Conservation (phyloP, 805 yeast genomes). For the Teunomyces panamensis region DNA sequence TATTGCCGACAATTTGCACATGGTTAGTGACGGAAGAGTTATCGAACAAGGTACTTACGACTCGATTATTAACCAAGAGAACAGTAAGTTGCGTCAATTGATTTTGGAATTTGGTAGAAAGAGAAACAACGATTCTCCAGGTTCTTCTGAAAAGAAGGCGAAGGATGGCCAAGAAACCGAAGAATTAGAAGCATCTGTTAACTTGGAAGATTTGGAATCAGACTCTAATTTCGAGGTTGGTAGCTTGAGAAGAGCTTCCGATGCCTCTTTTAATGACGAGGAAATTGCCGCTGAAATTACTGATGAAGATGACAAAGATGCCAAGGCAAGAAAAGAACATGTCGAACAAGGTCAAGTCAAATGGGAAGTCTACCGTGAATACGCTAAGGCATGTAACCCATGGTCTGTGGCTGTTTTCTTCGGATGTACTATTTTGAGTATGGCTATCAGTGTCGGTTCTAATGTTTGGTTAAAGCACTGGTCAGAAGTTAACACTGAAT, state of each 20-base stretch:
- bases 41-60: constrained; percentile 64
- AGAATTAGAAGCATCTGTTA: constrained; percentile 16
- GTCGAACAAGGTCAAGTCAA: constrained; percentile 92
- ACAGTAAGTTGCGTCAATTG: constrained; percentile 51
- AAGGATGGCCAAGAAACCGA: constrained; percentile 7
- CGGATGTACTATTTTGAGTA: constrained; percentile 52
- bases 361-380: constrained; percentile 77
- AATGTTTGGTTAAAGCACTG: constrained; percentile 95
- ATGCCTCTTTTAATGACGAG: constrained; percentile 40
- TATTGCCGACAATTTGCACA: constrained; percentile 65
- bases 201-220: constrained; percentile 25
- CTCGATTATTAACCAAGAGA: constrained; percentile 44
- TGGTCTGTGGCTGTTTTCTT: constrained; percentile 59
- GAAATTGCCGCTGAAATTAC: constrained; percentile 37
- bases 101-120: constrained; percentile 62
- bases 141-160: constrained; percentile 14
- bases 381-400: constrained; percentile 85
- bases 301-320: constrained; percentile 33
- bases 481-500: constrained; percentile 82
- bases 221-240: constrained; percentile 28
- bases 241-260: constrained; percentile 61
- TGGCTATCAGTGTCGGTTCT: constrained; percentile 60
- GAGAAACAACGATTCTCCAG: constrained; percentile 17
- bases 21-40: constrained; percentile 68
- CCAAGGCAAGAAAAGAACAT: constrained; percentile 61